A percentile compares a stretch with the other conserved stretches of the same genome.
Conservation (phyloP, 192 early-diverging fungal genomes). For the Lobosporangium transversale region DNA sequence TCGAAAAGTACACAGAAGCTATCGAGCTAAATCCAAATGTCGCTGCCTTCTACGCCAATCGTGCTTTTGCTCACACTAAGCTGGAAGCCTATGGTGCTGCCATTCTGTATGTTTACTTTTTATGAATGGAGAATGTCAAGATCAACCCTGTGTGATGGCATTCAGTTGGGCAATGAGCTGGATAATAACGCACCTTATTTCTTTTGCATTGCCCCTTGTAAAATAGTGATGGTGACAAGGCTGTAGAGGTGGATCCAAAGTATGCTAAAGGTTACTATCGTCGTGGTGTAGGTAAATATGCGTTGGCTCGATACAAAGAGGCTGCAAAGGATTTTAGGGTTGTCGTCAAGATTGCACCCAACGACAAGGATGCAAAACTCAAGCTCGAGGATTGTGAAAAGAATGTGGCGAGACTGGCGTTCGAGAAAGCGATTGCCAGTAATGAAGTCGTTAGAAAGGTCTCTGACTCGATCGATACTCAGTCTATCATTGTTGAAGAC, state of each 20-base stretch:
- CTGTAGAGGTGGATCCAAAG: constrained; percentile 81
- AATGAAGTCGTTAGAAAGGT: constrained; percentile 69
- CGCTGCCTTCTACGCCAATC: constrained; percentile 90
- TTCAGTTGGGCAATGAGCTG: not conserved
- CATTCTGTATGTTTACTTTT: constrained; percentile 59
- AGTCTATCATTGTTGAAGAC: constrained; percentile 67
- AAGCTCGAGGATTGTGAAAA: constrained; percentile 93
- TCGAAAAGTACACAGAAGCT: constrained; percentile 90
- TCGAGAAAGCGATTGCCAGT: constrained; percentile 92
- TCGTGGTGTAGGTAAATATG: constrained; percentile 89
- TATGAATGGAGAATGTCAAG: constrained; percentile 26
- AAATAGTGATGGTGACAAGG: constrained; percentile 79
- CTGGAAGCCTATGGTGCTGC: constrained; percentile 89
- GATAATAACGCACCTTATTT: not conserved
- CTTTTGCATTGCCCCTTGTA: not conserved
- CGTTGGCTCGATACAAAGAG: constrained; percentile 86
- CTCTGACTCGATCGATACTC: constrained; percentile 60
- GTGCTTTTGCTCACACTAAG: constrained; percentile 88
- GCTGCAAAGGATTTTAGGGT: constrained; percentile 78
- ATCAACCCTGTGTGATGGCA: no score
- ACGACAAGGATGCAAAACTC: constrained; percentile 78
- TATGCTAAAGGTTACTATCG: constrained; percentile 97
- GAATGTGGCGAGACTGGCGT: constrained; percentile 84
- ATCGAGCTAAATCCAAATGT: constrained; percentile 86
- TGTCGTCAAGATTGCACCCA: constrained; percentile 77